These are phyloP conservation scores for Trametes coccinea DNA, from an alignment of 768 basidiomycete genomes.

Conservation along the genomic window DNA sequence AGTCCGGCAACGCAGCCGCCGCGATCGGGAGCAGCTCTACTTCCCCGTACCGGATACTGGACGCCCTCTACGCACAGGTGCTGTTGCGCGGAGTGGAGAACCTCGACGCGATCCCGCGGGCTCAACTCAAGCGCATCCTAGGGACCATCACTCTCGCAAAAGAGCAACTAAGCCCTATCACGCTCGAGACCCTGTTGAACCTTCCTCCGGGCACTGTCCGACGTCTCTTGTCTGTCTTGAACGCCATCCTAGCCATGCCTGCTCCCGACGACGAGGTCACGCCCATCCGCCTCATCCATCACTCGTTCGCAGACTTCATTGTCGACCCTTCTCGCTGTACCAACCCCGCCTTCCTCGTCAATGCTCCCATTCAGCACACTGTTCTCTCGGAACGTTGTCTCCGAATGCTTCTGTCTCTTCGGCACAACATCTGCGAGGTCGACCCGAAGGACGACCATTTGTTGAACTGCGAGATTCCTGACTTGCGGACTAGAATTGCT, in stretches of 20 bases:
- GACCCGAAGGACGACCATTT: not conserved
- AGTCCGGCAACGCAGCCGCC: not conserved
- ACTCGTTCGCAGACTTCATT: slow-evolving; percentile 28
- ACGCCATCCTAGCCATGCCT: not conserved
- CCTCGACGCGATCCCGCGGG: not conserved
- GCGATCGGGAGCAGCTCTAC: not conserved
- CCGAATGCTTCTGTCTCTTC: not conserved
- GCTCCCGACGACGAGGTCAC: not conserved
- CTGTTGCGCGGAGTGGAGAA: not conserved
- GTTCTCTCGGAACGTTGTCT: not conserved
- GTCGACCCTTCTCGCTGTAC: slow-evolving; percentile 12
- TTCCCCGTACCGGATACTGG: slow-evolving; percentile 12
- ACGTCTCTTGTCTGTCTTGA: not conserved
- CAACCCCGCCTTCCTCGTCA: slow-evolving; percentile 8
- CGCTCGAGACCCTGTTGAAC: not conserved
- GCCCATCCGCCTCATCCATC: slow-evolving; percentile 16
- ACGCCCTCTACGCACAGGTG: slow-evolving; percentile 19
- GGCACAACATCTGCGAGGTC: slow-evolving; percentile 8
- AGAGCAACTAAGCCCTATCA: not conserved
- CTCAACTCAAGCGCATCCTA: not conserved
- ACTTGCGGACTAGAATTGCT: not conserved
- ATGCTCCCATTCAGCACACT: slow-evolving; percentile 1
- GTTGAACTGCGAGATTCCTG: slow-evolving; percentile 6
- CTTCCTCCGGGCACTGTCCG: not conserved
- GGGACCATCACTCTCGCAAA: not conserved